Conservation (phyloP, 2,329 filamentous ascomycete genomes). For the Pseudocercospora crystallina region DNA sequence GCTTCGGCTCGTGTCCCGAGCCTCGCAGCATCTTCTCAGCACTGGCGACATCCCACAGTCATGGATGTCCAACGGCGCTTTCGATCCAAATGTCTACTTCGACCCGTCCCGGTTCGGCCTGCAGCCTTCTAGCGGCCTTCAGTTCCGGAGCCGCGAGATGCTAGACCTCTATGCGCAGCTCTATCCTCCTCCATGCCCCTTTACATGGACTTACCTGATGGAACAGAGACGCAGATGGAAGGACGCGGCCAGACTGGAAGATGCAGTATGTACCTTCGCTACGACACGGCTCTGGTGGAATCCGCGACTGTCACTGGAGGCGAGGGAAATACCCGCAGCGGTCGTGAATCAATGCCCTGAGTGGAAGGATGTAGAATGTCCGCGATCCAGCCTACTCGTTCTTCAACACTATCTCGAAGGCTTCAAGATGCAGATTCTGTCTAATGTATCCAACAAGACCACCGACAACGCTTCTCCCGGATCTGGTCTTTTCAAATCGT, state of each 20-base stretch:
- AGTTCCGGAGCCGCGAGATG: not conserved
- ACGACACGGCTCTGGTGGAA: conserved; percentile 1
- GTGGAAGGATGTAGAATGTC: not conserved
- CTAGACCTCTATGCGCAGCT: conserved; percentile 2
- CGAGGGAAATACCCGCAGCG: not conserved
- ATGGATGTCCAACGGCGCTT: not conserved
- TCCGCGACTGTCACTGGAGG: not conserved
- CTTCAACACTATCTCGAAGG: conserved; percentile 12
- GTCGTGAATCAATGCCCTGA: conserved; percentile 1
- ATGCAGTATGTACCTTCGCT: not conserved
- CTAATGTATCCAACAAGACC: not conserved
- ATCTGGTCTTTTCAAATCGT: not conserved
- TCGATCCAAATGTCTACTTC: not conserved
- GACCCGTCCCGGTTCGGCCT: not conserved
- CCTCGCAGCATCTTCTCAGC: not conserved
- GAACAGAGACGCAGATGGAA: conserved; percentile 4
- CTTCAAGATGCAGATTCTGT: no score
- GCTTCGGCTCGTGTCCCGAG: conserved; percentile 1
- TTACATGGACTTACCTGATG: conserved; percentile 6
- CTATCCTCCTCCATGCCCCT: conserved; percentile 6
- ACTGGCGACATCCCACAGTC: conserved; percentile 6
- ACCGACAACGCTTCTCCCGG: not conserved
- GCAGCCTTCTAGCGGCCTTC: no score
- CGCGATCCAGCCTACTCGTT: not conserved
- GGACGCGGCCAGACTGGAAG: not conserved